Evolutionary conservation across 176 grass and related monocot genomes (phyloP).

Genomic region (Eremochloa ophiuroides): DNA sequence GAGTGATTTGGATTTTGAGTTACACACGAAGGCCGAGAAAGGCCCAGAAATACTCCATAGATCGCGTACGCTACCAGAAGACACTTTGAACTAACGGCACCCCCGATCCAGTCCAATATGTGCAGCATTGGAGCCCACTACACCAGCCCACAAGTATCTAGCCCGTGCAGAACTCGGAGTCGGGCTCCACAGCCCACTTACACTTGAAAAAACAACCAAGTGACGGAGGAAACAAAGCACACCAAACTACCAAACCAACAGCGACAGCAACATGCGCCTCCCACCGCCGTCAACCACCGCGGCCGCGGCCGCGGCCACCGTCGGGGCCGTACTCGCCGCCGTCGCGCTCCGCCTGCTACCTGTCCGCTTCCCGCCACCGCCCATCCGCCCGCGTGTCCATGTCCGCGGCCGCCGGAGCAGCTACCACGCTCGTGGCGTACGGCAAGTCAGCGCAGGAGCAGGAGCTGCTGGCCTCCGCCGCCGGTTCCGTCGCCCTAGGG

Average conservation of each 20-base stretch:
- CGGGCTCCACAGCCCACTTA: too few relatives aligned
- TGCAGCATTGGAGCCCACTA: neutral
- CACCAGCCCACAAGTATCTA: neutral
- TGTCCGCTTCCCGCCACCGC: neutral
- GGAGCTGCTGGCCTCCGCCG: slow-evolving; percentile 33
- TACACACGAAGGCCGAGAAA: too few relatives aligned
- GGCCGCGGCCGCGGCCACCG: slow-evolving; percentile 18
- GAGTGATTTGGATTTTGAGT: too few relatives aligned
- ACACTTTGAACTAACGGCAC: too few relatives aligned
- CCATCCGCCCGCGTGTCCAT: neutral
- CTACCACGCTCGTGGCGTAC: slow-evolving; percentile 43
- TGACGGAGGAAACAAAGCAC: slow-evolving; percentile 18
- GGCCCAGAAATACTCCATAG: too few relatives aligned
- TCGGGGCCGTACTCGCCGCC: slow-evolving; percentile 19
- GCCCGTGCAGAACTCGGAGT: neutral
- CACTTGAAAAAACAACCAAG: too few relatives aligned
- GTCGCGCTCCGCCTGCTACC: slow-evolving; percentile 35
- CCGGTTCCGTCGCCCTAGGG: slow-evolving; percentile 23
- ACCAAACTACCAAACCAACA: neutral
- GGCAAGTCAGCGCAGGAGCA: slow-evolving; percentile 59
- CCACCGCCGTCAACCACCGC: slow-evolving; percentile 21
- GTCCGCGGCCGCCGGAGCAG: slow-evolving; percentile 13
- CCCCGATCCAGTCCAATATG: neutral
- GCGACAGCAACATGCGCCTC: slow-evolving; percentile 9
- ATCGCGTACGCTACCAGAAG: too few relatives aligned